Evolutionary conservation across 441 rosid genomes (phyloP), one percentile per base, ranked within the genome.

Genomic region (Syzygium syzygioides): DNA sequence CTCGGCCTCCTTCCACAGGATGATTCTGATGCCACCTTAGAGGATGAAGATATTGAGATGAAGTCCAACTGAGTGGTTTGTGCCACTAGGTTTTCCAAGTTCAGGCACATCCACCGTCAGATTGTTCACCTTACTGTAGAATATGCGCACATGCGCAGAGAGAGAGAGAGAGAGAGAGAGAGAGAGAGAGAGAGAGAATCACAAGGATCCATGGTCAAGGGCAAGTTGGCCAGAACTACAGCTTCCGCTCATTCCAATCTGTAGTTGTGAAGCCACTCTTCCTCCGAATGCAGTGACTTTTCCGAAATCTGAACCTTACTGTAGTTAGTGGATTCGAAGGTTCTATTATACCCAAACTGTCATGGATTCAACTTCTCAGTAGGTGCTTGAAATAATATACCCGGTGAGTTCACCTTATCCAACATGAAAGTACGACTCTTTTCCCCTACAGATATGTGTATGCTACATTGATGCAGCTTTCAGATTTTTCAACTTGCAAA

Each of bases 1-100:
- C 96, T 96, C 5, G 96, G 98, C 85, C 99, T 96, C 57, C 96
- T 98, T 48, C 98, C 99, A 0, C 17, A 59, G 25, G 95, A 95
- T 87, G 90, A 76, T 79, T 87, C 96, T 12, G 96, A 94, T 32
- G 30, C 88, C 71, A 57, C 45, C 88, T 85, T 88, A 9, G 97
- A 95, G 23, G 89, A 84, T 56, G 94, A 83, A 87, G 99, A 96
- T 59, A 89, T 95, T 7, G 98, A 96, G 94, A 95, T 96, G 97
- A 98, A 97, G 90, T 94, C 97, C 55, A 94, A 92, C 90, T 96
- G 91, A 96, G 89, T 64, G n/a, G 53, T 45, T 55, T 45, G 26
- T 56, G 83, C 83, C 83, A 12, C 2, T 20, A 13, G 25, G 17
- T 76, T 76, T 76, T 76, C 4, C 83, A 11, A 41, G 52, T 41